Evolutionary conservation across 768 basidiomycete genomes (phyloP).

Genomic region (Jaapia argillacea): DNA sequence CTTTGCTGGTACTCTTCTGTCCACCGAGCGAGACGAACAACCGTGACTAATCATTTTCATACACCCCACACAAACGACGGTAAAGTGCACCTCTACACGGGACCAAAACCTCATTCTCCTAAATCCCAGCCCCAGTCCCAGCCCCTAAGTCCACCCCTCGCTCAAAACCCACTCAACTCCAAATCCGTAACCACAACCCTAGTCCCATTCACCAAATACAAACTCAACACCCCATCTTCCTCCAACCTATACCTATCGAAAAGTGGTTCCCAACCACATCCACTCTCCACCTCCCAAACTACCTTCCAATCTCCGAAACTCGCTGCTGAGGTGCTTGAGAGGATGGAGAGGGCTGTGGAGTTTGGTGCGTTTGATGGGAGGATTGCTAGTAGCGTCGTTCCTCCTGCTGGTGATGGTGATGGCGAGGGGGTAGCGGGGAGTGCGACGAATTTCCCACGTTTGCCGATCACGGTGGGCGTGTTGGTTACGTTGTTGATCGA

Average conservation of each 20-base stretch:
- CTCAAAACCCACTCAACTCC: slow-evolving; percentile 7
- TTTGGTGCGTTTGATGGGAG: slow-evolving; percentile 25
- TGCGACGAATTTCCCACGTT: slow-evolving; percentile 24
- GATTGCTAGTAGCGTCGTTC: slow-evolving; percentile 15
- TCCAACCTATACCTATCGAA: slow-evolving; percentile 22
- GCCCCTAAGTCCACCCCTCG: too few species aligned
- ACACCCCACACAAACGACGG: too few species aligned
- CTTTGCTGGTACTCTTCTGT: too few species aligned
- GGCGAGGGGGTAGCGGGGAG: slow-evolving; percentile 3
- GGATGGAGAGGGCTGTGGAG: slow-evolving; percentile 21
- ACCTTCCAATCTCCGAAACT: slow-evolving; percentile 24
- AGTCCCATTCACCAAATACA: slow-evolving; percentile 23
- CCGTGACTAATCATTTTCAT: too few species aligned
- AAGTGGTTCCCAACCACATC: slow-evolving; percentile 24
- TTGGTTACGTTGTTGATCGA: slow-evolving; percentile 23
- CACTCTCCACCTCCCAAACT: slow-evolving; percentile 18
- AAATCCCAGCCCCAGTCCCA: too few species aligned
- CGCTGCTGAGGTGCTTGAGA: slow-evolving; percentile 19
- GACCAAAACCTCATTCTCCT: too few species aligned
- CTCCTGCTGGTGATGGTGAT: slow-evolving; percentile 4
- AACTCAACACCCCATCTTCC: slow-evolving; percentile 21
- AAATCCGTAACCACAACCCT: slow-evolving; percentile 19
- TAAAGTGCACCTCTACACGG: too few species aligned
- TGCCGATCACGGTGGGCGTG: slow-evolving; percentile 26
- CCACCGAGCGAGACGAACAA: too few species aligned